Percentiles rank a stretch among this genome's conserved stretches.
Evolutionary conservation across 2,329 filamentous ascomycete species (phyloP).

Genomic region (Ceratocystis cacaofunesta): DNA sequence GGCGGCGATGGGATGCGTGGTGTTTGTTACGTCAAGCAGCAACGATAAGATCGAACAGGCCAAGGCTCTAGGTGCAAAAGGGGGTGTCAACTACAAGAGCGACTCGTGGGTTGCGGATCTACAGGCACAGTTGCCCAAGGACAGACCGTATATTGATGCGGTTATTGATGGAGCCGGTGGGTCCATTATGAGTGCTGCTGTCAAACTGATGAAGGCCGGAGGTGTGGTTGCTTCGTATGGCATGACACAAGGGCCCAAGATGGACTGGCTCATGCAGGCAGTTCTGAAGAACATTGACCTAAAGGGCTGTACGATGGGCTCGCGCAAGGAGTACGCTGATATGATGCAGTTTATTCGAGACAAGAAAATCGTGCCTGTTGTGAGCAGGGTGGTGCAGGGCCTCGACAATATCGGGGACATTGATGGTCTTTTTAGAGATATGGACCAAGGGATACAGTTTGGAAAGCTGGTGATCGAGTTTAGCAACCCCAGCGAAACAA

Average conservation of each 20-base stretch:
- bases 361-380: conserved; percentile 59
- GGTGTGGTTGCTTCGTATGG: conserved; percentile 79
- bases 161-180: conserved; percentile 87
- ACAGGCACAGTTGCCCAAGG: conserved; percentile 42
- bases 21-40: conserved; percentile 69
- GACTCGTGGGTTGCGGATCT: conserved; percentile 71
- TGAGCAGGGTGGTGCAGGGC: conserved; percentile 59
- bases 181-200: conserved; percentile 56
- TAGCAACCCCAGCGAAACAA: conserved; percentile 24
- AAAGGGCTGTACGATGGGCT: conserved; percentile 80
- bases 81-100: conserved; percentile 70
- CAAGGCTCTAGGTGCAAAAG: conserved; percentile 55
- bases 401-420: conserved; percentile 66
- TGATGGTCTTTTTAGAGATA: conserved; percentile 70
- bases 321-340: conserved; percentile 71
- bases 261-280: conserved; percentile 73
- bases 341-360: conserved; percentile 72
- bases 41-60: conserved; percentile 63
- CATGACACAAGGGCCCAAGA: conserved; percentile 76
- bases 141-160: conserved; percentile 58
- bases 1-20: conserved; percentile 55
- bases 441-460: conserved; percentile 75
- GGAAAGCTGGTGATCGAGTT: conserved; percentile 80
- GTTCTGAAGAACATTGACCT: conserved; percentile 81
- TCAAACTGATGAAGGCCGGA: conserved; percentile 59